Evolutionary conservation across 2,329 filamentous ascomycete species (phyloP), one percentile per base, ranked within the genome.

Genomic region (Clathrospora elynae): DNA sequence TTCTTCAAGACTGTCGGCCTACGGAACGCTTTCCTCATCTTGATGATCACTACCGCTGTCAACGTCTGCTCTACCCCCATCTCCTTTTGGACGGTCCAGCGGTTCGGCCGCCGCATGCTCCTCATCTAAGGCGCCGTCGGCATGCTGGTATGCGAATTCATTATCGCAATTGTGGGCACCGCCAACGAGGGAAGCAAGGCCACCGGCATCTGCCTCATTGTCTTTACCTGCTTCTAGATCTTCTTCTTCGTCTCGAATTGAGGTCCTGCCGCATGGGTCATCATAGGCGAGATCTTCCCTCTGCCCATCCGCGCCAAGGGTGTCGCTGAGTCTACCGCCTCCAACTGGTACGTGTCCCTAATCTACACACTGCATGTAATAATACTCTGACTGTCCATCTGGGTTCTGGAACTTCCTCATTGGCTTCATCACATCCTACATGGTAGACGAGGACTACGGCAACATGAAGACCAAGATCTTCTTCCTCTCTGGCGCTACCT

Each of bases 181-280:
- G 61, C 73, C 1, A 54, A 53, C 20, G 57, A 54, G n/a, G 66
- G 61, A n/a, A 70, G 85, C 68, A 72, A 77, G 48, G 52, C 74
- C 3, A 84, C 83, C 1, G 65, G 69, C 37, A 60, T 66, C 28
- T 64, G 58, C 53, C 72, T 90, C 79, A 90, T 95, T 54, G 83
- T 88, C 46, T 93, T 95, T 76, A 93, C 93, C 66, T 86, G 85
- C 75, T 85, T 95, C 77, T 93, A 90, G 80, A 91, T 95, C 78
- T 90, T 89, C 80, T 92, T 86, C 79, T 95, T 95, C 68, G 90
- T 89, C 48, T 84, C 81, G 45, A 95, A 89, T 53, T 95, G 89
- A 89, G 90, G 90, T 38, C 88, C 89, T 5, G 86, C 77, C 42
- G 79, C 78, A 17, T 83, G 80, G 81, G 77, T 79, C 46, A 81